A percentile compares a stretch with the other conserved stretches of the same genome.
Evolutionary conservation across 257 asterid species (phyloP).

Genomic region (Jaltomata sinuosa): DNA sequence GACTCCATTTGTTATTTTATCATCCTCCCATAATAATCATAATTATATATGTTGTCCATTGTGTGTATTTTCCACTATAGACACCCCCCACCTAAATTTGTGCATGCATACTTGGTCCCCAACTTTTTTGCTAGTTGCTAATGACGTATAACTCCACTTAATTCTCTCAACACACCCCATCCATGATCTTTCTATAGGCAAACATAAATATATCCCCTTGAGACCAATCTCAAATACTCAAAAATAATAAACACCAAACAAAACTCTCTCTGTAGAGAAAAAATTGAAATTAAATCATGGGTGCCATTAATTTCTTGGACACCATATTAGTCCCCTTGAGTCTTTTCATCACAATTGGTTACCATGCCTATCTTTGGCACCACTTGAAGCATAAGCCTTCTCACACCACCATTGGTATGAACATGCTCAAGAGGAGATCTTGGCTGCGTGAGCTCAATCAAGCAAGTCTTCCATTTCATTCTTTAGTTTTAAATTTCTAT

Average conservation of each 20-base stretch:
- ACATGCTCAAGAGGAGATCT: slow-evolving; percentile 34
- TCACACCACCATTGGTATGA: slow-evolving; percentile 50
- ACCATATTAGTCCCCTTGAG: slow-evolving; percentile 58
- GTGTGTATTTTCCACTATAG: not conserved
- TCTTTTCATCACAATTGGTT: slow-evolving; percentile 59
- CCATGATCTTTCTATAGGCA: not conserved
- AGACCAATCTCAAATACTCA: not conserved
- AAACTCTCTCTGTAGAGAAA: not conserved
- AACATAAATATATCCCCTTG: not conserved
- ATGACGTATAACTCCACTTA: slow-evolving; percentile 9
- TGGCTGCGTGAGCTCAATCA: slow-evolving; percentile 63
- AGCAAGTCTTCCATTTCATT: slow-evolving; percentile 11
- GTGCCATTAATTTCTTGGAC: slow-evolving; percentile 30
- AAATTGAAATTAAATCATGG: slow-evolving; percentile 9
- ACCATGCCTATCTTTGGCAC: slow-evolving; percentile 77
- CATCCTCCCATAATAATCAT: not conserved
- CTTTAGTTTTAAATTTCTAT: not conserved
- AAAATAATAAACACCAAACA: not conserved
- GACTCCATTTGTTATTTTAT: not conserved
- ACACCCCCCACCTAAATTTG: not conserved
- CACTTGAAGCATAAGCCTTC: slow-evolving; percentile 35
- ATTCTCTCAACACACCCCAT: not conserved
- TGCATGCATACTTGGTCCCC: not conserved
- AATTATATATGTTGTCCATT: not conserved
- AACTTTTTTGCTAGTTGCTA: not conserved